phyloP scores from a whole-genome alignment of 495 filamentous ascomycete genomes.

The Aspergillus mulundensis region DNA sequence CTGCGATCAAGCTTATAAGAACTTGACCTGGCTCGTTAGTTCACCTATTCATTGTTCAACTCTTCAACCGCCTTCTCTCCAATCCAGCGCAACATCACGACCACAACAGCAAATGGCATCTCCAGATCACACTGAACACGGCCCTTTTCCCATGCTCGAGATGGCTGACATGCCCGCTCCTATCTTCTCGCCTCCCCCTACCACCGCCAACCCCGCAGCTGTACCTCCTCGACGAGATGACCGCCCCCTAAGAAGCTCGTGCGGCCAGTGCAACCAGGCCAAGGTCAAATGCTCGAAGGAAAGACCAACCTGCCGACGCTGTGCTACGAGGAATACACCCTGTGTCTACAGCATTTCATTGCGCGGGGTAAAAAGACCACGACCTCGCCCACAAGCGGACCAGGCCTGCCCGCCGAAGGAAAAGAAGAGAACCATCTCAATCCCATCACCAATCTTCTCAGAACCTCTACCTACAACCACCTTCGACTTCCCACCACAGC shows the following conservation, averaged over 20 bases:
- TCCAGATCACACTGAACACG: not conserved
- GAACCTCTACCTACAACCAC: not conserved
- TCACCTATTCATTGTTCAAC: not conserved
- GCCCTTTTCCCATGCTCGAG: not conserved
- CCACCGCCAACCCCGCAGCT: not conserved
- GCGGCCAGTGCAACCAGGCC: conserved; percentile 6
- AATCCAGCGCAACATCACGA: not conserved
- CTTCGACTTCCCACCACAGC: not conserved
- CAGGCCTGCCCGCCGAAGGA: not conserved
- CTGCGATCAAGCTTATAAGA: not conserved
- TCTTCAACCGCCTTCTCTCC: not conserved
- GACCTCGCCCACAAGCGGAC: not conserved
- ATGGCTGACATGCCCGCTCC: not conserved
- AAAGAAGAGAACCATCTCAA: not conserved
- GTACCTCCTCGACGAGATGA: not conserved
- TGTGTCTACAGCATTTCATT: conserved; percentile 10
- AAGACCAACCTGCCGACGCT: conserved; percentile 7
- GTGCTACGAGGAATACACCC: not conserved
- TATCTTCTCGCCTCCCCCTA: not conserved
- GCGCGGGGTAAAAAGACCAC: conserved; percentile 7
- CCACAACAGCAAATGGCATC: not conserved
- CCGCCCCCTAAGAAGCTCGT: conserved; percentile 10
- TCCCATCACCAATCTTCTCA: not conserved
- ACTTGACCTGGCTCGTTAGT: not conserved
- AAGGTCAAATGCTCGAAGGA: conserved; percentile 11